phyloP scores from a whole-genome alignment of 345 rosid genomes.

The Gossypium arboreum region DNA sequence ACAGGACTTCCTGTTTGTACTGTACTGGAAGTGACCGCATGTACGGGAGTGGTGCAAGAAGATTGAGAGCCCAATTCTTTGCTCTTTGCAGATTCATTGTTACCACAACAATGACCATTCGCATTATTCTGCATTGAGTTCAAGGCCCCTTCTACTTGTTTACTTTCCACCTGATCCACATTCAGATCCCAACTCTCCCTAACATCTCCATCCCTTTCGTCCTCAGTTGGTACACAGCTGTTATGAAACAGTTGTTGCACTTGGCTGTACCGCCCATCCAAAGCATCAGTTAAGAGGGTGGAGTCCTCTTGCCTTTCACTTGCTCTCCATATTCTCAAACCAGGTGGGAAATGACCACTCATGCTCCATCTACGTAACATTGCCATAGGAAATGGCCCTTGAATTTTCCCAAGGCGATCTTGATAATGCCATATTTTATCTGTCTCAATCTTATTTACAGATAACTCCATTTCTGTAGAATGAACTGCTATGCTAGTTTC shows the following conservation, averaged over 20 bases:
- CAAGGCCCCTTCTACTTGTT: slow-evolving; percentile 26
- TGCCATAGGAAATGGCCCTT: slow-evolving; percentile 79
- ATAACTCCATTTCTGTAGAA: slow-evolving; percentile 37
- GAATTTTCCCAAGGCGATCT: slow-evolving; percentile 75
- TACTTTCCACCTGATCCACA: slow-evolving; percentile 18
- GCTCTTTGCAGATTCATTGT: slow-evolving; percentile 28
- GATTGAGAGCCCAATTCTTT: slow-evolving; percentile 38
- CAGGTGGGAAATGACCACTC: slow-evolving; percentile 66
- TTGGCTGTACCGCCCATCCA: slow-evolving; percentile 39
- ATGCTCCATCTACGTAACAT: slow-evolving; percentile 72
- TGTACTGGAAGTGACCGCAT: slow-evolving; percentile 30
- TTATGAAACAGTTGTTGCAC: slow-evolving; percentile 22
- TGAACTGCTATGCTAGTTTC: slow-evolving; percentile 32
- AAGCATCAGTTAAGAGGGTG: slow-evolving; percentile 70
- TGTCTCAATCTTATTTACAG: slow-evolving; percentile 40
- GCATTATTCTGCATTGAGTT: slow-evolving; percentile 31
- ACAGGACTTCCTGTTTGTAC: slow-evolving; percentile 26
- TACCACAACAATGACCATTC: slow-evolving; percentile 22
- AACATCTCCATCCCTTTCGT: slow-evolving; percentile 23
- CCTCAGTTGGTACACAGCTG: slow-evolving; percentile 20
- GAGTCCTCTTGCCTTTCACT: slow-evolving; percentile 59
- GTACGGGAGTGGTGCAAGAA: slow-evolving; percentile 28
- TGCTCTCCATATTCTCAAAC: slow-evolving; percentile 69
- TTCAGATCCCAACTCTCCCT: slow-evolving; percentile 20
- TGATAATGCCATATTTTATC: slow-evolving; percentile 74